Evolutionary conservation across 2,329 filamentous ascomycete species (phyloP).

Genomic region (Fusarium sp.): DNA sequence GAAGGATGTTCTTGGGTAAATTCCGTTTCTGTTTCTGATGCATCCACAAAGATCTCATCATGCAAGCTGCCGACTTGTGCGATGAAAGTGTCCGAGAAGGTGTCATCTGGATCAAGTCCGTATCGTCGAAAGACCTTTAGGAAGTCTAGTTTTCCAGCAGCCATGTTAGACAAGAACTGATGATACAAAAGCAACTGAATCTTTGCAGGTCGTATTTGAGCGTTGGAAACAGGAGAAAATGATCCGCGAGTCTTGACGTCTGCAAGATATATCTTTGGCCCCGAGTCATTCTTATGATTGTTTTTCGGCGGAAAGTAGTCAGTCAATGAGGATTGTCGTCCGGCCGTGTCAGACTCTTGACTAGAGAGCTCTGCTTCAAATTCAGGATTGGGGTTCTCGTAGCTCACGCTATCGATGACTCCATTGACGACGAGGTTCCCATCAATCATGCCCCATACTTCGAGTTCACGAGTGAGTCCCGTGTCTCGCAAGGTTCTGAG

Average conservation of each 20-base stretch:
- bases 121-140: constrained; percentile 76
- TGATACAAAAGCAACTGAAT: constrained; percentile 94
- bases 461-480: constrained; percentile 78
- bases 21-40: constrained; percentile 47
- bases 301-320: constrained; percentile 51
- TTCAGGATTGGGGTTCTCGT: constrained; percentile 76
- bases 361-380: constrained; percentile 69
- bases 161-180: constrained; percentile 81
- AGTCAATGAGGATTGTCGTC: constrained; percentile 52
- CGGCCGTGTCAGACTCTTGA: constrained; percentile 42
- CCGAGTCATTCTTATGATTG: background rate
- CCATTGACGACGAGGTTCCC: constrained; percentile 88
- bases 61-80: constrained; percentile 77
- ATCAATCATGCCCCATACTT: constrained; percentile 86
- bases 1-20: constrained; percentile 11
- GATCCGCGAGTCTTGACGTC: constrained; percentile 88
- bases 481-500: constrained; percentile 76
- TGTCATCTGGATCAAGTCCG: constrained; percentile 68
- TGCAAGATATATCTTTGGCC: constrained; percentile 72
- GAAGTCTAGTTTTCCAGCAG: constrained; percentile 75
- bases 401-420: constrained; percentile 86
- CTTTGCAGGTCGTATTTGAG: constrained; percentile 78
- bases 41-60: constrained; percentile 69
- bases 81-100: constrained; percentile 84
- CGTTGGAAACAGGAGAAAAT: constrained; percentile 70